Evolutionary conservation across 2,329 filamentous ascomycete genomes (phyloP).

Genomic region (Seiridium unicorne): DNA sequence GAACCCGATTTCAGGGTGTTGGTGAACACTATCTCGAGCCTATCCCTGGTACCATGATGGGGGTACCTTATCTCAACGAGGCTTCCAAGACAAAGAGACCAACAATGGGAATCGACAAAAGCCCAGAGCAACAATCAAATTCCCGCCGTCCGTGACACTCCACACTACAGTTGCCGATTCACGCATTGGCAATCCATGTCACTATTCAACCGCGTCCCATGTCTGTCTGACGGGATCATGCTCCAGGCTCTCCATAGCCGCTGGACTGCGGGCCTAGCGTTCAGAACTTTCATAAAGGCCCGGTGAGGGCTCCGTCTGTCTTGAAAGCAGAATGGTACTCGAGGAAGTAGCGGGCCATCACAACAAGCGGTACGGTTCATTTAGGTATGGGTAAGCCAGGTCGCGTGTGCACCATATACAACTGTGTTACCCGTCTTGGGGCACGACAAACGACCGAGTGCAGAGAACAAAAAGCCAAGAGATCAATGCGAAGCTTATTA

Average conservation of each 20-base stretch:
- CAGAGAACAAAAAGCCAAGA: background rate
- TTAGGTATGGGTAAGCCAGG: background rate
- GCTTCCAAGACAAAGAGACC: background rate
- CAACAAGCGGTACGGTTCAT: too few relatives aligned
- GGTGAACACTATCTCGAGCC: too few relatives aligned
- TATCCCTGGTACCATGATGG: background rate
- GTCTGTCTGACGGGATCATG: too few relatives aligned
- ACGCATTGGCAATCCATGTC: too few relatives aligned
- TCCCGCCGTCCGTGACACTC: background rate
- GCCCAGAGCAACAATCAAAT: background rate
- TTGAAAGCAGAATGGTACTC: background rate
- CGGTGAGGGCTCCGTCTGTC: background rate
- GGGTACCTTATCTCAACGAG: background rate
- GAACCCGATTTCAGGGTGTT: background rate
- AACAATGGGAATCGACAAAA: background rate
- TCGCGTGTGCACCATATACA: background rate
- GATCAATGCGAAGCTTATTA: background rate
- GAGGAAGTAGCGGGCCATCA: background rate
- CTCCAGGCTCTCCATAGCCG: too few relatives aligned
- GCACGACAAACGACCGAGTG: too few relatives aligned
- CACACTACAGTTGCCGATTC: too few relatives aligned
- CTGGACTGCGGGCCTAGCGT: too few relatives aligned
- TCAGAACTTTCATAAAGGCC: too few relatives aligned
- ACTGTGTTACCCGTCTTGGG: too few relatives aligned
- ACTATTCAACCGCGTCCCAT: too few relatives aligned